Percentiles rank a stretch among this genome's conserved stretches.
phyloP scores from a whole-genome alignment of 305 asterid species.

The Fraxinus velutina region DNA sequence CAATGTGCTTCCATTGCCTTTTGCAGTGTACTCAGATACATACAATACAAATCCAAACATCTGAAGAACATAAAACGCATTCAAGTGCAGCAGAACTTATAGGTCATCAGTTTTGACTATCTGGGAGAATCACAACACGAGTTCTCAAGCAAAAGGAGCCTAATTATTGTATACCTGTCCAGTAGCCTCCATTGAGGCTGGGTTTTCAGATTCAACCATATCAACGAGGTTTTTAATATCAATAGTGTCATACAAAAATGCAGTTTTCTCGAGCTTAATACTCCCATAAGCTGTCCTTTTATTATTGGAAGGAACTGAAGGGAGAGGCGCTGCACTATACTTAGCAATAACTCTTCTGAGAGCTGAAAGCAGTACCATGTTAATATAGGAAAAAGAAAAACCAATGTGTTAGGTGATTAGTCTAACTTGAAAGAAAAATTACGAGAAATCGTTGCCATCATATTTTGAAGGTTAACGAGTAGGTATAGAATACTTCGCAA shows the following conservation, averaged over 20 bases:
- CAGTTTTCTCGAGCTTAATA: constrained; percentile 47
- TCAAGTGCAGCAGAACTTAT: constrained; percentile 21
- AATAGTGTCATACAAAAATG: constrained; percentile 51
- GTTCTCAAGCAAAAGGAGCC: not conserved
- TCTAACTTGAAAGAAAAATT: not conserved
- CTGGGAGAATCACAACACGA: constrained; percentile 25
- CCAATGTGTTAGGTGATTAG: not conserved
- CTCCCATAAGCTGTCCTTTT: constrained; percentile 66
- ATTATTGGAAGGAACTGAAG: constrained; percentile 59
- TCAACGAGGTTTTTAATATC: constrained; percentile 34
- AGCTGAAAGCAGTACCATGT: constrained; percentile 55
- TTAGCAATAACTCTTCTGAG: constrained; percentile 66
- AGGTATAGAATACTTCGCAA: not conserved
- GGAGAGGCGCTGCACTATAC: constrained; percentile 48
- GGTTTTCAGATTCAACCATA: constrained; percentile 57
- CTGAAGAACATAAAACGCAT: constrained; percentile 42
- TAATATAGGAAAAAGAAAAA: constrained; percentile 10
- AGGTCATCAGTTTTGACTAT: constrained; percentile 11
- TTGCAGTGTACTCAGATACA: constrained; percentile 59
- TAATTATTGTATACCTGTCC: constrained; percentile 57
- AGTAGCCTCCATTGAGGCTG: constrained; percentile 77
- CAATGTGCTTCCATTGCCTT: constrained; percentile 46
- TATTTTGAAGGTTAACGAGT: constrained; percentile 6
- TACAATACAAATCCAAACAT: constrained; percentile 79
- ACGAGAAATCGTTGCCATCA: not conserved